Percentiles rank a stretch among this genome's conserved stretches.
Conservation (phyloP, 2,329 filamentous ascomycete species). For the Xylariomycetidae sp. region DNA sequence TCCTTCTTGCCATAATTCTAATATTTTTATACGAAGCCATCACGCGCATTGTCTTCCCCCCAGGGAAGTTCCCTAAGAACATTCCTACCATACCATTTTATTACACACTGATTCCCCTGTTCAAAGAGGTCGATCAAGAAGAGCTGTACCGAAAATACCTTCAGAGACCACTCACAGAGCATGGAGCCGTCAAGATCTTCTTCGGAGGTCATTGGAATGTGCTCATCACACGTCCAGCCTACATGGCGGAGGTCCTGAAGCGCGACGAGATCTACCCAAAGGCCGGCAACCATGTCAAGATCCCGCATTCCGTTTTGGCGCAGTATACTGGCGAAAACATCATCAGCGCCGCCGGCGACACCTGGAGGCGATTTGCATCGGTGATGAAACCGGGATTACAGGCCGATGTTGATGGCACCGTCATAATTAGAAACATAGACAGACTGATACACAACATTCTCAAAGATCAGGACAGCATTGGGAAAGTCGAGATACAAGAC, state of each 20-base stretch:
- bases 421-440: conserved; percentile 19
- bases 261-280: conserved; percentile 30
- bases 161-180: conserved; percentile 30
- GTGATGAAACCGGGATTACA: conserved; percentile 34
- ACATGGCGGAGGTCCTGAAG: conserved; percentile 35
- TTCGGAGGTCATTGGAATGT: conserved; percentile 46
- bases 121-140: conserved; percentile 38
- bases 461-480: conserved; percentile 9
- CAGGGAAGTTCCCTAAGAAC: conserved; percentile 26
- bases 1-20: not conserved
- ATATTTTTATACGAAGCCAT: conserved; percentile 1
- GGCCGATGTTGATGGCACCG: conserved; percentile 14
- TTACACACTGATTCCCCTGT: conserved; percentile 36
- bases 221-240: conserved; percentile 38
- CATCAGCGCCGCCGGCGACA: conserved; percentile 32
- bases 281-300: conserved; percentile 37
- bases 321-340: conserved; percentile 35
- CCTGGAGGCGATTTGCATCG: conserved; percentile 30
- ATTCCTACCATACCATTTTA: conserved; percentile 41
- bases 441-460: conserved; percentile 19
- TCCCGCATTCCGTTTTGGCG: conserved; percentile 34
- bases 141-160: conserved; percentile 35
- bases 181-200: conserved; percentile 44
- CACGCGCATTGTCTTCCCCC: conserved; percentile 12
- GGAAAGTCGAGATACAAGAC: conserved; percentile 14